Conservation (phyloP, 1,284 basidiomycete species). For the Schizophyllum amplum region DNA sequence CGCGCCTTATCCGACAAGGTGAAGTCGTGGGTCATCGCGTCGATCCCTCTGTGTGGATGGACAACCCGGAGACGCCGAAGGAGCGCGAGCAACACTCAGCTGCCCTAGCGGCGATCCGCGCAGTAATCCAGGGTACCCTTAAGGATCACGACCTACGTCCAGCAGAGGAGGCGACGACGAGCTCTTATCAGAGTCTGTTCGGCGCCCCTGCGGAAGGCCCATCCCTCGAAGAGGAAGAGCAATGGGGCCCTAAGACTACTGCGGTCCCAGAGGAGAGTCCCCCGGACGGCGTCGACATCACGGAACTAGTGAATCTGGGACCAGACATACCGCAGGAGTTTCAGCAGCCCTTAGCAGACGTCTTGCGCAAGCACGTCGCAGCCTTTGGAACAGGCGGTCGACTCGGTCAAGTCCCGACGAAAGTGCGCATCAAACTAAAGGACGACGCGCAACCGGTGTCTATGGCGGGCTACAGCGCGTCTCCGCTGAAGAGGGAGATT, state of each 20-base stretch:
- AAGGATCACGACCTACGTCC: not conserved
- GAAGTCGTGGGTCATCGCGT: conserved; percentile 7
- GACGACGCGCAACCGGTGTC: conserved; percentile 16
- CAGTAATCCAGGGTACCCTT: not conserved
- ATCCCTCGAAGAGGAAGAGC: conserved; percentile 1
- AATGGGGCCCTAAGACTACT: conserved; percentile 13
- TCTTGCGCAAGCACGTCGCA: conserved; percentile 7
- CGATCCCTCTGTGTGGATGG: not conserved
- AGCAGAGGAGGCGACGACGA: no score
- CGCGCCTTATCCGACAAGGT: conserved; percentile 2
- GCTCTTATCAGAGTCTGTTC: not conserved
- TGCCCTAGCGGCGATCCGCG: not conserved
- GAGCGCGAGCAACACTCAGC: not conserved
- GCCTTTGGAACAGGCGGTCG: conserved; percentile 22
- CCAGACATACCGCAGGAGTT: conserved; percentile 9
- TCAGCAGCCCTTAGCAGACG: not conserved
- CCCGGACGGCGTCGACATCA: conserved; percentile 1
- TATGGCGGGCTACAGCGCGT: conserved; percentile 19
- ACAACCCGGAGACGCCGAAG: not conserved
- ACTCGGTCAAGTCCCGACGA: conserved; percentile 15
- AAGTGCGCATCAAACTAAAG: conserved; percentile 11
- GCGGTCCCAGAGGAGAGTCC: conserved; percentile 10
- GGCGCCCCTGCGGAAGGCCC: not conserved
- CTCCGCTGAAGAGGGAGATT: conserved; percentile 22
- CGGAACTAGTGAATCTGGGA: conserved; percentile 12